Percentiles rank a stretch among this genome's conserved stretches.
These are phyloP conservation scores for Noccaea caerulescens DNA, from an alignment of 345 rosid genomes.

Conservation along the genomic window DNA sequence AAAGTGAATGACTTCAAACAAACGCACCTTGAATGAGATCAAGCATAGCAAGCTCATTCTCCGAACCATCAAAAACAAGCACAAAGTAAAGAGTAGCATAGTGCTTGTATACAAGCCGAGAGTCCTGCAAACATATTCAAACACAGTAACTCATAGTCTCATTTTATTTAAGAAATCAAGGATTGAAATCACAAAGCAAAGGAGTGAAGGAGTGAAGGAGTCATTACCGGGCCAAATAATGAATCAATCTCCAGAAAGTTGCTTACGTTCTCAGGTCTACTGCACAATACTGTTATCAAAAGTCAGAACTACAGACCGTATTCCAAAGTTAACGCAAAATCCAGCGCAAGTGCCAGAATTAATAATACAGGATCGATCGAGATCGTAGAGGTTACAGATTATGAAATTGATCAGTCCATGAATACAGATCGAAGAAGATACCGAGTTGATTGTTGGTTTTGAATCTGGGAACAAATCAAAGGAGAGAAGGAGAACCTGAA, in stretches of 20 bases:
- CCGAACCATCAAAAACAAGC: slow-evolving; percentile 79
- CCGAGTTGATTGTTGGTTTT: not conserved
- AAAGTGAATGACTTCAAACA: not conserved
- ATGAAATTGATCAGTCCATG: not conserved
- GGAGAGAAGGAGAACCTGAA: slow-evolving; percentile 56
- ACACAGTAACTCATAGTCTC: not conserved
- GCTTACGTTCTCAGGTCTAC: slow-evolving; percentile 91
- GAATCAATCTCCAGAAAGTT: slow-evolving; percentile 79
- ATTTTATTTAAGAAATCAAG: not conserved
- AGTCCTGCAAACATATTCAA: slow-evolving; percentile 55
- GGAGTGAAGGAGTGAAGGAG: not conserved
- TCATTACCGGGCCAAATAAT: slow-evolving; percentile 80
- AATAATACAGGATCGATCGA: not conserved
- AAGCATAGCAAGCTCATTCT: slow-evolving; percentile 97
- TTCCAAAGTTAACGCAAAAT: not conserved
- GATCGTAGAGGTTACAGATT: slow-evolving; percentile 6
- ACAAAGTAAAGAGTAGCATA: slow-evolving; percentile 90
- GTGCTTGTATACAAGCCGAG: slow-evolving; percentile 86
- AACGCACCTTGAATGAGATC: slow-evolving; percentile 85
- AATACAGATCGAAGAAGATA: not conserved
- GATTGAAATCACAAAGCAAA: not conserved
- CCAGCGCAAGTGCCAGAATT: not conserved
- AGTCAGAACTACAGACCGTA: not conserved
- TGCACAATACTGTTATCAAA: slow-evolving; percentile 59
- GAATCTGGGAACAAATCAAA: slow-evolving; percentile 9